Evolutionary conservation across 352 stramenopile genomes (phyloP), one percentile per base, ranked within the genome.

Genomic region (Poterioochromonas sp.): DNA sequence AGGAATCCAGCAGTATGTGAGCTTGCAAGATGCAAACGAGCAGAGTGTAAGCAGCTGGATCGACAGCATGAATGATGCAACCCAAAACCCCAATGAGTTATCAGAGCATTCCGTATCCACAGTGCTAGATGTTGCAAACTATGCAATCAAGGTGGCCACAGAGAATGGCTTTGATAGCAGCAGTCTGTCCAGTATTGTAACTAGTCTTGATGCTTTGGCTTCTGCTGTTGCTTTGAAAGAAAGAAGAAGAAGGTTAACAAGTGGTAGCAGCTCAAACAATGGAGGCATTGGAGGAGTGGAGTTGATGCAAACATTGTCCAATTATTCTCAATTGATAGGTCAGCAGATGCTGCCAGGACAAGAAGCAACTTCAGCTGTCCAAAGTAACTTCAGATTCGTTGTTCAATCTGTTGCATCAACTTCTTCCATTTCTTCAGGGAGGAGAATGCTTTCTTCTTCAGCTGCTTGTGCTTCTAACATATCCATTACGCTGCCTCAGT

Each of bases 371-470:
- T 12, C 12, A 35, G 58, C 58, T 68, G 58, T 68, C 29, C 58
- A 68, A 68, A 35, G 12, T 68, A 37, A 12, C 58, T 68, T 68
- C 29, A 12, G 58, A 68, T 35, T 68, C 12, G 47, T 58, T 58
- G 47, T 58, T 58, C 12, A 68, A 35, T 37, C 58, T 12, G 58
- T 68, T 12, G 29, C 12, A 35, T 35, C 58, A 68, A 68, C 12
- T 68, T 37, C 58, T 68, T 68, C 58, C 12, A 12, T 35, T 37
- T 68, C 58, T 12, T 37, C 12, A 37, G 47, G 47, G 47, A 58
- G 47, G 47, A 58, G 47, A 58, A 58, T 58, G 47, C 47, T 58
- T 58, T 58, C 47, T 58, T 58, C 47, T 58, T 58, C 47, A 58
- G 47, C 47, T 58, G 47, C 47, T 58, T 12, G 29, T 12, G 12